These are phyloP conservation scores for Parafenestella ontariensis DNA, from an alignment of 2,329 filamentous ascomycete species.

Conservation along the genomic window DNA sequence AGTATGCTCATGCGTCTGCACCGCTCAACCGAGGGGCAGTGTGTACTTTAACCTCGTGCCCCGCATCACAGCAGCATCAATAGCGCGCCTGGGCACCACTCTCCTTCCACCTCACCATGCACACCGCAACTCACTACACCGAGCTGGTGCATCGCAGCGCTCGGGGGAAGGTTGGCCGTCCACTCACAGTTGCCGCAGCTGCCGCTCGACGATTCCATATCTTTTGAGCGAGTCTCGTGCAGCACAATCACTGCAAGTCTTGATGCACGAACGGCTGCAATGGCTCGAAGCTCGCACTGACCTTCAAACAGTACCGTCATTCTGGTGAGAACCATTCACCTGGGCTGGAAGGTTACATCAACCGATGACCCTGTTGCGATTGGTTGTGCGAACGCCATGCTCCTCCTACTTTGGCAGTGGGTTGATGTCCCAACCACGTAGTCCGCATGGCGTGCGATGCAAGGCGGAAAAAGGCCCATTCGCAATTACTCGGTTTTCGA, in stretches of 20 bases:
- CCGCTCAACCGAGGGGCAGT: slow-evolving; percentile 13
- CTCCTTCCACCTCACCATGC: slow-evolving; percentile 19
- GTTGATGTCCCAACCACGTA: not conserved
- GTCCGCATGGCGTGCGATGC: not conserved
- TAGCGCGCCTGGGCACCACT: slow-evolving; percentile 9
- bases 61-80: slow-evolving; percentile 17
- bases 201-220: not conserved
- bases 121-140: slow-evolving; percentile 24
- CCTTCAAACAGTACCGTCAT: slow-evolving; percentile 7
- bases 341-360: slow-evolving; percentile 5
- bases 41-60: slow-evolving; percentile 11
- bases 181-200: slow-evolving; percentile 14
- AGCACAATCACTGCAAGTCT: slow-evolving; percentile 1
- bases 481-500: not conserved
- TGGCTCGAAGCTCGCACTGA: slow-evolving; percentile 13
- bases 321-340: slow-evolving; percentile 13
- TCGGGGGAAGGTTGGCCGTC: slow-evolving; percentile 1
- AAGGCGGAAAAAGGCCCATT: not conserved
- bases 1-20: not conserved
- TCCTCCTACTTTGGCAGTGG: not conserved
- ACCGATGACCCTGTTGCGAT: not conserved
- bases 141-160: not conserved
- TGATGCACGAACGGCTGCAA: slow-evolving; percentile 14
- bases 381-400: not conserved
- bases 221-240: slow-evolving; percentile 3